Conservation (phyloP, 371 early-diverging fungal genomes). For the Entomophthora muscae region DNA sequence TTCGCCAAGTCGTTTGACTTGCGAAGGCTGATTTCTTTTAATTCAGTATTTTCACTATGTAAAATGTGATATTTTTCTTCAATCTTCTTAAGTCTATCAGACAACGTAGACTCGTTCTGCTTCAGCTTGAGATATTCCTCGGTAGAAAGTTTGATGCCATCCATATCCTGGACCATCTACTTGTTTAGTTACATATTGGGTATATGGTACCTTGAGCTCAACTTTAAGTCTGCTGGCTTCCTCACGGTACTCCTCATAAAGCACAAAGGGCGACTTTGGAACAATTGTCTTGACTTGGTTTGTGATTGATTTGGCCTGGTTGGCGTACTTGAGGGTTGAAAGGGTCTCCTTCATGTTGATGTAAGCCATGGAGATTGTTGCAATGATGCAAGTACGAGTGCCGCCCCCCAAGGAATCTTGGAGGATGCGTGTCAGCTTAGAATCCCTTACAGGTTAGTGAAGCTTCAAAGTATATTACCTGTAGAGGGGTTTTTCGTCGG, state of each 20-base stretch:
- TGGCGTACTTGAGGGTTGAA: slow-evolving; percentile 90
- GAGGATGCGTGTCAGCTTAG: slow-evolving; percentile 92
- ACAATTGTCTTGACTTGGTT: slow-evolving; percentile 94
- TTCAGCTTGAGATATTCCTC: background rate
- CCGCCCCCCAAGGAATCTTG: slow-evolving; percentile 98
- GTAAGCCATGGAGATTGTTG: slow-evolving; percentile 88
- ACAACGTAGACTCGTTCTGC: background rate
- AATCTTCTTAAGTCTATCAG: background rate
- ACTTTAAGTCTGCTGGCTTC: slow-evolving; percentile 21
- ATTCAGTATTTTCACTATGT: background rate
- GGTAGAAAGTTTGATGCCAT: background rate
- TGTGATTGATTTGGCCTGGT: slow-evolving; percentile 93
- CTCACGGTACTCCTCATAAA: slow-evolving; percentile 46
- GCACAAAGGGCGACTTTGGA: slow-evolving; percentile 46
- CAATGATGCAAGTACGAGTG: slow-evolving; percentile 88
- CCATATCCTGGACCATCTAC: background rate
- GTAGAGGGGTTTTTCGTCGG: slow-evolving; percentile 16
- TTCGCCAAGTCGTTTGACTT: background rate
- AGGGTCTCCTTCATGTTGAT: slow-evolving; percentile 92
- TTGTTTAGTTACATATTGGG: background rate
- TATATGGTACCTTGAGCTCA: slow-evolving; percentile 15
- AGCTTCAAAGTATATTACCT: slow-evolving; percentile 10
- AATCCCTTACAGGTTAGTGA: slow-evolving; percentile 94
- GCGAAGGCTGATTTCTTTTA: background rate
- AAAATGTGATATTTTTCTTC: background rate